phyloP scores from a whole-genome alignment of 2,329 filamentous ascomycete species.

The Aspergillus alliaceus region DNA sequence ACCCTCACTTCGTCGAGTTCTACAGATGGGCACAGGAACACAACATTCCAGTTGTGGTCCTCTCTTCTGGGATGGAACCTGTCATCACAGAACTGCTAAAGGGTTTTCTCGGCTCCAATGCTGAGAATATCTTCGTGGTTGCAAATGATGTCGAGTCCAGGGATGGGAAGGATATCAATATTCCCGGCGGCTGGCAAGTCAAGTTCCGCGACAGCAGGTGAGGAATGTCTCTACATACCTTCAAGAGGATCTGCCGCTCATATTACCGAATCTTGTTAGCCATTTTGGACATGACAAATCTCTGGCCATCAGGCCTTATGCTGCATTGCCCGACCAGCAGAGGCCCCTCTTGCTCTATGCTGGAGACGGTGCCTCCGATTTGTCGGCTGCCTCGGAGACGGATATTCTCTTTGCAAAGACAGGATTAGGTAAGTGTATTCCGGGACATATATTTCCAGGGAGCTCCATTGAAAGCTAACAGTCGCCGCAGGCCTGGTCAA shows the following conservation, averaged over 20 bases:
- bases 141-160: slow-evolving; percentile 73
- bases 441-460: neutral
- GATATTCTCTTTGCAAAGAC: slow-evolving; percentile 91
- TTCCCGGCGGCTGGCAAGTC: slow-evolving; percentile 81
- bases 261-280: slow-evolving; percentile 39
- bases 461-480: slow-evolving; percentile 11
- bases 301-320: slow-evolving; percentile 81
- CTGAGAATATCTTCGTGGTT: slow-evolving; percentile 53
- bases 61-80: slow-evolving; percentile 83
- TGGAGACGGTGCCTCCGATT: slow-evolving; percentile 87
- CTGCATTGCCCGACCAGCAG: slow-evolving; percentile 61
- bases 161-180: slow-evolving; percentile 70
- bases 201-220: slow-evolving; percentile 80
- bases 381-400: slow-evolving; percentile 87
- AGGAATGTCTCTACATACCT: too few species aligned
- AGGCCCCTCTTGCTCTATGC: slow-evolving; percentile 88
- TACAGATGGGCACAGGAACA: slow-evolving; percentile 71
- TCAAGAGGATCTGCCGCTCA: neutral
- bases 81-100: slow-evolving; percentile 78
- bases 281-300: slow-evolving; percentile 94
- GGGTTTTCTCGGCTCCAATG: neutral
- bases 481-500: slow-evolving; percentile 69
- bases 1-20: slow-evolving; percentile 79
- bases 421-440: slow-evolving; percentile 64
- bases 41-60: slow-evolving; percentile 82